These are phyloP conservation scores for Phytopythium mirpurense DNA, from an alignment of 352 stramenopile genomes.

Conservation along the genomic window DNA sequence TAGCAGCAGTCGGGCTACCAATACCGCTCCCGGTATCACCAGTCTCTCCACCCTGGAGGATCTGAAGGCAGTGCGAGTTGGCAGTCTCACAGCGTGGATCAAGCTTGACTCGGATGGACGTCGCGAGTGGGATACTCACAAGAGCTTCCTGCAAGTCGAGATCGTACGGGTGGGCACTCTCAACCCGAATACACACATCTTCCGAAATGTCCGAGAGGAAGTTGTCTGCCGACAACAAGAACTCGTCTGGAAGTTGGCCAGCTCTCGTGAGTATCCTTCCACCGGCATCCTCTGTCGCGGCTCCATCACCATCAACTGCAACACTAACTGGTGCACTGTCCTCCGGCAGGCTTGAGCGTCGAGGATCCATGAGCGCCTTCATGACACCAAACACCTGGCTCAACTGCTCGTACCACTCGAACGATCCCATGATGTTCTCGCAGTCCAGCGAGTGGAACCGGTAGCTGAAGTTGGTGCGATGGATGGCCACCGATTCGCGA, in stretches of 20 bases:
- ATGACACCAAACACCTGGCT: constrained; percentile 86
- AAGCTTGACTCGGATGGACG: constrained; percentile 78
- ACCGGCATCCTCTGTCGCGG: neutral
- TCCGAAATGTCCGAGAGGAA: constrained; percentile 83
- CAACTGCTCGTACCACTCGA: constrained; percentile 85
- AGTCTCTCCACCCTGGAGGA: constrained; percentile 63
- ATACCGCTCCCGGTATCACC: constrained; percentile 8
- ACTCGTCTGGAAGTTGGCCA: constrained; percentile 62
- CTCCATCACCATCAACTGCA: neutral
- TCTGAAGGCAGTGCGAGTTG: constrained; percentile 86
- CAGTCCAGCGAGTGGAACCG: constrained; percentile 79
- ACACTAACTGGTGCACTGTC: neutral
- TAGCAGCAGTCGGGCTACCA: constrained; percentile 9
- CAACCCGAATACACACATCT: constrained; percentile 75
- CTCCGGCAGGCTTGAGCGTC: constrained; percentile 2
- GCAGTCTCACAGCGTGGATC: constrained; percentile 72
- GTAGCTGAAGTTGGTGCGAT: constrained; percentile 64
- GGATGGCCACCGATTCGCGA: constrained; percentile 19
- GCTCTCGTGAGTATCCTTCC: neutral
- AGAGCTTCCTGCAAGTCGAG: constrained; percentile 74
- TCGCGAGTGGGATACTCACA: constrained; percentile 78
- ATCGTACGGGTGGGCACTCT: constrained; percentile 79
- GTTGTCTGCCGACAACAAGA: constrained; percentile 86
- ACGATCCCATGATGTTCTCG: constrained; percentile 80
- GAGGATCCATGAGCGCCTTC: constrained; percentile 67